Evolutionary conservation across 2,329 filamentous ascomycete species (phyloP).

Genomic region (Tolypocladium album): DNA sequence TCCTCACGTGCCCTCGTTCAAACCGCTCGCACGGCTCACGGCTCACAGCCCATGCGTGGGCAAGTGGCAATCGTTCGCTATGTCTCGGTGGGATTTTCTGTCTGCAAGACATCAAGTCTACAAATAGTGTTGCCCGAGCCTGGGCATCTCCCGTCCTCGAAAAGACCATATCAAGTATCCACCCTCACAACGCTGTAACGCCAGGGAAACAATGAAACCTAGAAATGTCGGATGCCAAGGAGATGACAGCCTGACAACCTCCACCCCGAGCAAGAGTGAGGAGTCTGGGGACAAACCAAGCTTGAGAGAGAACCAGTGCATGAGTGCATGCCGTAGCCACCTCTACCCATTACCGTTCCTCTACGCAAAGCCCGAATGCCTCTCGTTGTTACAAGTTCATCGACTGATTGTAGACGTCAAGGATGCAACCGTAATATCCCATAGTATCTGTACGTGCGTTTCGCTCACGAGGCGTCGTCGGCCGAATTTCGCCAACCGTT

Average conservation of each 20-base stretch:
- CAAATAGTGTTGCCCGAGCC: not conserved
- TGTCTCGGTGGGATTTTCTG: not conserved
- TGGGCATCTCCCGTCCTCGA: not conserved
- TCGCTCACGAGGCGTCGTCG: constrained; percentile 4
- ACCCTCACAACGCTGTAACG: constrained; percentile 2
- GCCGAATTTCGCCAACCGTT: constrained; percentile 9
- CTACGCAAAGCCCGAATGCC: not conserved
- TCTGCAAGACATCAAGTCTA: not conserved
- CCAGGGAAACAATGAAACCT: not conserved
- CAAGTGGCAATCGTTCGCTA: not conserved
- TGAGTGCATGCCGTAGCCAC: not conserved
- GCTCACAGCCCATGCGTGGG: not conserved
- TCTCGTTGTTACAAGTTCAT: not conserved
- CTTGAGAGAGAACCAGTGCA: not conserved
- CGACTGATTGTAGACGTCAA: not conserved
- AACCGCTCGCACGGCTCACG: not conserved
- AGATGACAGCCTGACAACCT: not conserved
- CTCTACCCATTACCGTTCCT: not conserved
- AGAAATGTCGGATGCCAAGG: not conserved
- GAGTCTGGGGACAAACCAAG: not conserved
- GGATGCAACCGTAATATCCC: not conserved
- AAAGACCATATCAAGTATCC: not conserved
- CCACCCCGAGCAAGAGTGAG: not conserved
- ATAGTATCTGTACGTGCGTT: not conserved
- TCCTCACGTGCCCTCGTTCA: not conserved